Percentiles rank a stretch among this genome's conserved stretches.
Conservation (phyloP, 257 asterid species). For the Cruciata laevipes region DNA sequence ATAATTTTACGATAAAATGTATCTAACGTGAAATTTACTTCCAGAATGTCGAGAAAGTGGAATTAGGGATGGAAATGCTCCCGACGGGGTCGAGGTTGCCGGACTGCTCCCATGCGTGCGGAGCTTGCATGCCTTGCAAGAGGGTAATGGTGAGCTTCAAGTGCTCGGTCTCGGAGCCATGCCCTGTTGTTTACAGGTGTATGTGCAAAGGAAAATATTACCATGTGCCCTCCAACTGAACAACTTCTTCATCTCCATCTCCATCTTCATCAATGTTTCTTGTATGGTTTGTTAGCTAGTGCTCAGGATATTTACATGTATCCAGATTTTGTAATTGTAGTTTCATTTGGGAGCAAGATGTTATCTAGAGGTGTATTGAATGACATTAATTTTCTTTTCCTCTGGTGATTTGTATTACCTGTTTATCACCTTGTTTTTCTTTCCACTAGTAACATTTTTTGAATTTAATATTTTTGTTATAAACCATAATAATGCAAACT, state of each 20-base stretch:
- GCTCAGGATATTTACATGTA: background rate
- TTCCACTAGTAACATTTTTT: background rate
- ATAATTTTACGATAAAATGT: too few species aligned
- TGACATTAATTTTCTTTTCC: background rate
- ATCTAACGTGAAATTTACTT: background rate
- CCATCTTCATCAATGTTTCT: background rate
- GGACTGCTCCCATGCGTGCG: constrained; percentile 89
- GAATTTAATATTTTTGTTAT: too few species aligned
- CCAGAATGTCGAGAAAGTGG: constrained; percentile 37
- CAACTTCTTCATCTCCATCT: background rate
- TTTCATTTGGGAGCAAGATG: background rate
- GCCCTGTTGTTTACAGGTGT: constrained; percentile 91
- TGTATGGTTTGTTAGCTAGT: background rate
- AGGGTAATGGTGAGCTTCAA: constrained; percentile 77
- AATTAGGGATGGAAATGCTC: constrained; percentile 59
- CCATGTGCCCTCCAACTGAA: constrained; percentile 80
- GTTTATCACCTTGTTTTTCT: background rate
- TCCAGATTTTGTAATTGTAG: background rate
- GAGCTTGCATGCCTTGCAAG: constrained; percentile 76
- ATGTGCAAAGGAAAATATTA: constrained; percentile 85
- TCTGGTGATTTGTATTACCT: too few species aligned
- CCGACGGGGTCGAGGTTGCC: constrained; percentile 94
- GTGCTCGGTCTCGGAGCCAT: constrained; percentile 70
- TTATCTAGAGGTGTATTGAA: background rate
- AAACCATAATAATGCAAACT: too few species aligned